Conservation (phyloP, 495 filamentous ascomycete species). For the Lepidopterella palustris region DNA sequence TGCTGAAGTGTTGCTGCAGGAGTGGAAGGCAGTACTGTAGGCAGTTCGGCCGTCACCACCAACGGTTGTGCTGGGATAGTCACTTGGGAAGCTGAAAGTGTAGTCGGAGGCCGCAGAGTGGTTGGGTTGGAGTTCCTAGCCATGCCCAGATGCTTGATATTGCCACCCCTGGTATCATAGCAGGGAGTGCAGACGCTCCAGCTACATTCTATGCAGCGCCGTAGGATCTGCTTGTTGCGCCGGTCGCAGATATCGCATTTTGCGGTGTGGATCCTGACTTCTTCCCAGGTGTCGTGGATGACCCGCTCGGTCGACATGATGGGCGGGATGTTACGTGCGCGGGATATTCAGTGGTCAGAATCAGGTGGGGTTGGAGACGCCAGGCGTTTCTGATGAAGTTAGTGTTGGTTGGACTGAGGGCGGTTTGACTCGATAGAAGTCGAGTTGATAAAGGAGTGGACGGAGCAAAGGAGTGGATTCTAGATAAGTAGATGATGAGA, state of each 20-base stretch:
- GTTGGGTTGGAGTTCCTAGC: background rate
- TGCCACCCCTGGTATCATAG: background rate
- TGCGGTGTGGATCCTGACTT: constrained; percentile 20
- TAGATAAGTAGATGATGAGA: too few relatives aligned
- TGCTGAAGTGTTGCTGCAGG: too few relatives aligned
- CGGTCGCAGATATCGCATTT: constrained; percentile 20
- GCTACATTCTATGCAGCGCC: constrained; percentile 19
- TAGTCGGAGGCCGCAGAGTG: background rate
- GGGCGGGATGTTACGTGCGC: too few relatives aligned
- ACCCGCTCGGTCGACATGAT: background rate
- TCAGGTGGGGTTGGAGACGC: too few relatives aligned
- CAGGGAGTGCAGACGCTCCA: constrained; percentile 18
- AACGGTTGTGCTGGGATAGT: background rate
- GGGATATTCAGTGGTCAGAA: too few relatives aligned
- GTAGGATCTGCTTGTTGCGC: constrained; percentile 14
- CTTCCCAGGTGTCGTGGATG: background rate
- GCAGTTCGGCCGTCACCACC: background rate
- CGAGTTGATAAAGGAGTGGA: too few relatives aligned
- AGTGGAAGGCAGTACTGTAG: background rate
- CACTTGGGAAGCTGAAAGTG: background rate
- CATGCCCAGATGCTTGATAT: background rate
- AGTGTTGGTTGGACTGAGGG: too few relatives aligned
- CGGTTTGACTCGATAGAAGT: too few relatives aligned
- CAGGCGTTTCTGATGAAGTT: too few relatives aligned
- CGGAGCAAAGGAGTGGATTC: too few relatives aligned